A percentile compares a stretch with the other conserved stretches of the same genome.
phyloP scores from a whole-genome alignment of 139 green algal species.

The Gonium pectorale region DNA sequence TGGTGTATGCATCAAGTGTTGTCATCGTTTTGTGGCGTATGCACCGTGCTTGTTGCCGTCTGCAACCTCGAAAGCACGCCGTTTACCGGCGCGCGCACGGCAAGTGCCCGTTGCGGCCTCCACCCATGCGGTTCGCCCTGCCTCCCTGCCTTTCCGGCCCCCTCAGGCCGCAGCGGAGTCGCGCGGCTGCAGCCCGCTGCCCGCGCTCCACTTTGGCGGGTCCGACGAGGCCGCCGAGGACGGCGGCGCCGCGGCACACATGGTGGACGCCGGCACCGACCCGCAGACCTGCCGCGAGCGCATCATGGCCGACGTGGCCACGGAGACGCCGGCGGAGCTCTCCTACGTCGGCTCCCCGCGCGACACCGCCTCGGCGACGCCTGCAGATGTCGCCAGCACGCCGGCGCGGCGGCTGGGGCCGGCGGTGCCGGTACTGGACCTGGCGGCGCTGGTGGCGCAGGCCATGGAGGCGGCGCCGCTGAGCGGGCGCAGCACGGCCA shows the following conservation, averaged over 20 bases:
- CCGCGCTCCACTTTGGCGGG: not conserved
- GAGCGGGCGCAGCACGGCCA: conserved; percentile 18
- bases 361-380: not conserved
- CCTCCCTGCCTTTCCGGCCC: no score
- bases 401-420: not conserved
- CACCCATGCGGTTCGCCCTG: no score
- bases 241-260: not conserved
- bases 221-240: no score
- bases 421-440: conserved; percentile 5
- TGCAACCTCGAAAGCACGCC: no score
- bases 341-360: conserved; percentile 4
- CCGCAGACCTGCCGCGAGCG: not conserved
- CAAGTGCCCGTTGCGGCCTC: no score
- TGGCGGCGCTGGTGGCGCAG: conserved; percentile 32
- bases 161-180: no score
- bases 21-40: no score
- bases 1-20: no score
- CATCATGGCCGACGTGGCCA: not conserved
- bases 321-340: conserved; percentile 18
- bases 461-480: conserved; percentile 32
- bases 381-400: not conserved
- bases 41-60: no score
- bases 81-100: no score
- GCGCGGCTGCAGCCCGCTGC: conserved; percentile 20
- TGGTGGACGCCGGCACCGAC: conserved; percentile 29